These are phyloP conservation scores for Cardiospermum halicacabum DNA, from an alignment of 345 rosid species.

Conservation along the genomic window DNA sequence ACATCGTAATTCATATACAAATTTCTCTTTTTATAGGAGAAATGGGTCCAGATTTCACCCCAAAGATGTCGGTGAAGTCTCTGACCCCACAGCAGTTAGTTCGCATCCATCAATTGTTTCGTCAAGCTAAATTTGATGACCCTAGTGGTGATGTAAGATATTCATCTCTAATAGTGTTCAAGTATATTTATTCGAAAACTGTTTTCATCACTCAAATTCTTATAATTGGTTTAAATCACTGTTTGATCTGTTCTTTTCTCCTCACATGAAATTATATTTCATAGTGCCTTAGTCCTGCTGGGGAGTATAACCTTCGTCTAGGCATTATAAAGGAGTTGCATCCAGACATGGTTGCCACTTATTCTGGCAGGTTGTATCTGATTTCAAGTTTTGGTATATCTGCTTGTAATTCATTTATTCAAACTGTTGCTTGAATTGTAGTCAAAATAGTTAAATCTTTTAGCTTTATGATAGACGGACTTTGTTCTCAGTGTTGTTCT, in stretches of 20 bases:
- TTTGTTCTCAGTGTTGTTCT: constrained; percentile 6
- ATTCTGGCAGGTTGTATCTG: constrained; percentile 85
- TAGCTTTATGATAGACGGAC: neutral
- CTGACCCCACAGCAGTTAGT: constrained; percentile 87
- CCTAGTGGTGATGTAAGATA: constrained; percentile 92
- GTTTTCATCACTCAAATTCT: neutral
- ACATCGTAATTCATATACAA: constrained; percentile 5
- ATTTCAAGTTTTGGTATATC: constrained; percentile 12
- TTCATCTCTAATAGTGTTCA: constrained; percentile 12
- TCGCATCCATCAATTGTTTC: constrained; percentile 94
- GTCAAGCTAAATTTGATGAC: constrained; percentile 96
- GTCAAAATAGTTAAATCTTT: neutral
- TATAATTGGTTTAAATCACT: neutral
- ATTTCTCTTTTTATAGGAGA: constrained; percentile 50
- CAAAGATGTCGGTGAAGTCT: constrained; percentile 76
- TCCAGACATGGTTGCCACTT: constrained; percentile 96
- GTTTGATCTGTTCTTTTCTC: neutral
- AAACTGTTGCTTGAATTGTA: neutral
- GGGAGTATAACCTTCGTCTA: constrained; percentile 95
- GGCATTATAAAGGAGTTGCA: constrained; percentile 98
- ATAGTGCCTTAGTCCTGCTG: constrained; percentile 99
- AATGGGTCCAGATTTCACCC: constrained; percentile 91
- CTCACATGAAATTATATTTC: constrained; percentile 18
- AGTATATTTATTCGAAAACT: neutral
- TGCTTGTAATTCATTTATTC: neutral